Evolutionary conservation across 2,329 filamentous ascomycete genomes (phyloP).

Genomic region (Lachnum nothofagi): DNA sequence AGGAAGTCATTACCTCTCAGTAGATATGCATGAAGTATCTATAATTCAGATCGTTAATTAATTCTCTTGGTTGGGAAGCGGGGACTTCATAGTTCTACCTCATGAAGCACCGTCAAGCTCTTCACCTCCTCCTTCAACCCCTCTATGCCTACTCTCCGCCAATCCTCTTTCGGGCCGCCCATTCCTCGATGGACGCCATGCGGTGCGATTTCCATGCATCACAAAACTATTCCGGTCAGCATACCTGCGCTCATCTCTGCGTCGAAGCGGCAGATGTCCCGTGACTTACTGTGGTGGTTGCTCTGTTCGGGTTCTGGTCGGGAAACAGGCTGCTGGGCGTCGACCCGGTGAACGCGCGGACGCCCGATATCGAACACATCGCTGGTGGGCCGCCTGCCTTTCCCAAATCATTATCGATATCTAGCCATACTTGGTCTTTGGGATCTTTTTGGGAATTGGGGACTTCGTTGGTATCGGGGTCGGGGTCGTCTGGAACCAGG

Average conservation of each 20-base stretch:
- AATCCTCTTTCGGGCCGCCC: constrained; percentile 1
- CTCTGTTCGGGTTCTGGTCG: constrained; percentile 1
- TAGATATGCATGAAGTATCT: background rate
- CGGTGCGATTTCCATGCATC: background rate
- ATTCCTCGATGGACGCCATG: background rate
- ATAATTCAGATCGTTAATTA: background rate
- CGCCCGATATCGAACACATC: background rate
- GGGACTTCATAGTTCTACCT: background rate
- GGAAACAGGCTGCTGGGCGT: background rate
- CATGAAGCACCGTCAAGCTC: background rate
- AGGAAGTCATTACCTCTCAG: background rate
- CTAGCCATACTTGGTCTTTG: background rate
- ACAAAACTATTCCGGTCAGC: background rate
- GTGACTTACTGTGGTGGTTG: background rate
- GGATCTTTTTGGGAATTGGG: background rate
- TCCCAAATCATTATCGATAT: background rate
- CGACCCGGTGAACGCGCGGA: background rate
- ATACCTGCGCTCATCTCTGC: too few relatives aligned
- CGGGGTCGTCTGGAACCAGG: background rate
- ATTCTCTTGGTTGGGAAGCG: background rate
- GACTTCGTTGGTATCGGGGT: background rate
- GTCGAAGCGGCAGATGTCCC: background rate
- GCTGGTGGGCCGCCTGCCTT: background rate
- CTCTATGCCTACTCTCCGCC: background rate
- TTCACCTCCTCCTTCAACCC: background rate